Evolutionary conservation across 495 filamentous ascomycete species (phyloP).

Genomic region (Penicillium fimorum): DNA sequence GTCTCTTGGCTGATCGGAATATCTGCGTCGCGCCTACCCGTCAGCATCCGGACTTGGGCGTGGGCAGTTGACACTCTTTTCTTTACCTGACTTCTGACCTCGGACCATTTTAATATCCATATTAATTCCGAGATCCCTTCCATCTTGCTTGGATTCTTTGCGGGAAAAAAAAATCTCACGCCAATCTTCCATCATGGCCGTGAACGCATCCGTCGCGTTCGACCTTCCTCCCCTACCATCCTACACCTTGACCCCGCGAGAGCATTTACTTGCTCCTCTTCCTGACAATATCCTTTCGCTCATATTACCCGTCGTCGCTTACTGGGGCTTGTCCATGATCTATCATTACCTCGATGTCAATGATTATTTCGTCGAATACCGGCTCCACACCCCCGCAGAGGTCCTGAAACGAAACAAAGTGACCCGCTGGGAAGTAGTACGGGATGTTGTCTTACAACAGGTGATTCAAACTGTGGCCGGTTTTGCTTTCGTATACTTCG

Average conservation of each 20-base stretch:
- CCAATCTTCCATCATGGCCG: slow-evolving; percentile 31
- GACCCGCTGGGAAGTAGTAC: slow-evolving; percentile 73
- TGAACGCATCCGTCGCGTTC: slow-evolving; percentile 41
- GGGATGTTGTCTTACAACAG: slow-evolving; percentile 87
- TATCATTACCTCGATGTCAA: slow-evolving; percentile 83
- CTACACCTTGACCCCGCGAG: slow-evolving; percentile 64
- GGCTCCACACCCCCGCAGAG: slow-evolving; percentile 89
- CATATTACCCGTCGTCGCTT: slow-evolving; percentile 74
- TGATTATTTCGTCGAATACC: slow-evolving; percentile 81
- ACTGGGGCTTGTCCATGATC: slow-evolving; percentile 83
- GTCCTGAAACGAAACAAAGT: slow-evolving; percentile 83
- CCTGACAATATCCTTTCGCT: slow-evolving; percentile 75
- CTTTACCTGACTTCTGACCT: slow-evolving; percentile 4
- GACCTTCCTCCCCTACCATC: slow-evolving; percentile 75
- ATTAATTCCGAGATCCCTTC: not conserved
- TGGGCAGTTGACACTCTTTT: slow-evolving; percentile 13
- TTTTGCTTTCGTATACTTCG: slow-evolving; percentile 58
- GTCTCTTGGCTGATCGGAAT: not conserved
- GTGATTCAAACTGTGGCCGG: slow-evolving; percentile 75
- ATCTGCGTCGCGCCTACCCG: slow-evolving; percentile 15
- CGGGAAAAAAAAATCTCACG: not conserved
- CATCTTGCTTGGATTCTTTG: not conserved
- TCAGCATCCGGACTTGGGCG: slow-evolving; percentile 20
- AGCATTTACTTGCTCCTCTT: slow-evolving; percentile 72
- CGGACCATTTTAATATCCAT: not conserved